These are phyloP conservation scores for Sicyos edulis DNA, from an alignment of 306 rosid genomes.

Conservation along the genomic window DNA sequence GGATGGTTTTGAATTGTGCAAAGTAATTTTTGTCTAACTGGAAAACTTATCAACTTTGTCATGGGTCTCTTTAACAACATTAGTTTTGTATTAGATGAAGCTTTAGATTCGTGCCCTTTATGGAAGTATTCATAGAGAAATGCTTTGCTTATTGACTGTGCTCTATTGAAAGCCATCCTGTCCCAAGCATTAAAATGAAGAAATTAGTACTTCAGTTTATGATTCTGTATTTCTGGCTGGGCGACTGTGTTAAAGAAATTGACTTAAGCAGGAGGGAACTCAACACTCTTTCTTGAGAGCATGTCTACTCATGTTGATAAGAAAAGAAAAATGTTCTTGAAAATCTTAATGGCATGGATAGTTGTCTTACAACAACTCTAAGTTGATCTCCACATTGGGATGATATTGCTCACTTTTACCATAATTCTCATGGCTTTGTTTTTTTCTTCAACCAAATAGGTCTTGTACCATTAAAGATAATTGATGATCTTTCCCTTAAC, in stretches of 20 bases:
- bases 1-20: background rate
- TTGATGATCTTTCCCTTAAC: no score
- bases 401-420: no score
- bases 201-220: background rate
- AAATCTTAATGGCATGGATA: background rate
- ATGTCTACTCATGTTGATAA: background rate
- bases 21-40: background rate
- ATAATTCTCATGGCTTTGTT: no score
- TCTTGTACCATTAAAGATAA: no score
- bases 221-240: background rate
- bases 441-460: no score
- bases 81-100: background rate
- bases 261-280: background rate
- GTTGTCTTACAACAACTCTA: background rate
- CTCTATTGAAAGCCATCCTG: background rate
- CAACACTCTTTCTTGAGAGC: background rate
- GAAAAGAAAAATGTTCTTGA: background rate
- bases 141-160: background rate
- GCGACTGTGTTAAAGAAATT: background rate
- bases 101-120: background rate
- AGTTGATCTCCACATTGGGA: no score
- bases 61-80: background rate
- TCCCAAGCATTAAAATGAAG: background rate
- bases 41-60: background rate
- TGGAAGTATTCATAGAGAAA: no score